phyloP scores from a whole-genome alignment of 2,329 filamentous ascomycete genomes.

The Dothiorella sarmentorum region DNA sequence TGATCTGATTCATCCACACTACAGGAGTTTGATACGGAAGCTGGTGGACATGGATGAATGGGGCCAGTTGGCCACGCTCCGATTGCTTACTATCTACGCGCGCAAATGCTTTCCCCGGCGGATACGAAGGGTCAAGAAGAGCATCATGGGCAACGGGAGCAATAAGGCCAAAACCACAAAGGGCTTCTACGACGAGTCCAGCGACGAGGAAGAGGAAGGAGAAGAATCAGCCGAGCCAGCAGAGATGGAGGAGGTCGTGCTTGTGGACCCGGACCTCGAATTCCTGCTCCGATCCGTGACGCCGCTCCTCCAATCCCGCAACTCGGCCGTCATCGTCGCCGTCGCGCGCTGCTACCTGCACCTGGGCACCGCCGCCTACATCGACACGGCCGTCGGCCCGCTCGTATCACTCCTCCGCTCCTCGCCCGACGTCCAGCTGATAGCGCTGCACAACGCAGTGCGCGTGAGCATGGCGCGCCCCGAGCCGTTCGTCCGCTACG shows the following conservation, averaged over 20 bases:
- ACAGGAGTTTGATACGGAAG: conserved; percentile 79
- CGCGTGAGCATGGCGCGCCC: conserved; percentile 79
- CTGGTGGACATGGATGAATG: conserved; percentile 99
- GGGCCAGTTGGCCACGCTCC: conserved; percentile 82
- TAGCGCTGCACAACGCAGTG: conserved; percentile 91
- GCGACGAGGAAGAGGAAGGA: conserved; percentile 45
- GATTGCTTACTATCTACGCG: conserved; percentile 78
- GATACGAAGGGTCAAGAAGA: conserved; percentile 56
- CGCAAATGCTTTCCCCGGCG: conserved; percentile 80
- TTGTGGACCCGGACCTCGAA: conserved; percentile 77
- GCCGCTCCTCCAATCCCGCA: conserved; percentile 86
- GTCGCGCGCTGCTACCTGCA: conserved; percentile 82
- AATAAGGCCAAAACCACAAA: conserved; percentile 47
- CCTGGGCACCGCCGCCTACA: conserved; percentile 74
- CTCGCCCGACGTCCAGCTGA: conserved; percentile 80
- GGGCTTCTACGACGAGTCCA: conserved; percentile 75
- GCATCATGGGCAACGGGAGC: conserved; percentile 40
- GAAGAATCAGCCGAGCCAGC: conserved; percentile 43
- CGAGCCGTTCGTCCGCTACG: conserved; percentile 78
- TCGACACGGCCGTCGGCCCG: conserved; percentile 73
- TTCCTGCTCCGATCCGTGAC: conserved; percentile 75
- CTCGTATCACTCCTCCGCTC: conserved; percentile 81
- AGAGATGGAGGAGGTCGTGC: conserved; percentile 53
- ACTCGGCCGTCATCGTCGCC: conserved; percentile 86
- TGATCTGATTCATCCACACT: conserved; percentile 87